Conservation (phyloP, 1,284 basidiomycete genomes). For the Psilocybe mexicana region DNA sequence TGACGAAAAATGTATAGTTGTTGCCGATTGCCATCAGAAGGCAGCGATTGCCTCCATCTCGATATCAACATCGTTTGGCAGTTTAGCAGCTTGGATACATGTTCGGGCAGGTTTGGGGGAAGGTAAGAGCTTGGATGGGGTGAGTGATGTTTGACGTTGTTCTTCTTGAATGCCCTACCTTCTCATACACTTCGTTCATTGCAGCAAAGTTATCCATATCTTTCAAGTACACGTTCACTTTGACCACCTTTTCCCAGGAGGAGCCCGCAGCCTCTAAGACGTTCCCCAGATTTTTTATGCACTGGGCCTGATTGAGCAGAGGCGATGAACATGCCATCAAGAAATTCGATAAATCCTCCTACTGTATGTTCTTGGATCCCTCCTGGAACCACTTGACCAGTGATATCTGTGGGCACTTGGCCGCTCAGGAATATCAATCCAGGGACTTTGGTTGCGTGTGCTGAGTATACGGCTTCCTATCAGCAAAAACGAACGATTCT, state of each 20-base stretch:
- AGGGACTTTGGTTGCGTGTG: constrained; percentile 56
- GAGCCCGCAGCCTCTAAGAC: constrained; percentile 54
- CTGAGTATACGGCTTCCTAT: constrained; percentile 26
- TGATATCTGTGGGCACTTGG: constrained; percentile 50
- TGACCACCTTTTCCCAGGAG: constrained; percentile 59
- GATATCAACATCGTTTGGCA: constrained; percentile 76
- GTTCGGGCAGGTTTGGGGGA: constrained; percentile 77
- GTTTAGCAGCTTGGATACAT: constrained; percentile 76
- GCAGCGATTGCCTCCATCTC: constrained; percentile 78
- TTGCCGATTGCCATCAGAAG: constrained; percentile 1
- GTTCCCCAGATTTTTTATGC: constrained; percentile 52
- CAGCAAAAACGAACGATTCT: no score
- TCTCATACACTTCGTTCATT: constrained; percentile 59
- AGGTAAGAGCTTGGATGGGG: constrained; percentile 43
- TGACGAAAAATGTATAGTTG: background rate
- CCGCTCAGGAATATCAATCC: constrained; percentile 62
- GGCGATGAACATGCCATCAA: background rate
- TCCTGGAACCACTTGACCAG: constrained; percentile 49
- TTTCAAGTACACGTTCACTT: constrained; percentile 61
- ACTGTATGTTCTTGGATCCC: constrained; percentile 62
- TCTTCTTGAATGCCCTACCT: constrained; percentile 31
- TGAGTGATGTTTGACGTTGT: background rate
- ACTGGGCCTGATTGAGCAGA: constrained; percentile 45
- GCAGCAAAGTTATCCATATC: constrained; percentile 55
- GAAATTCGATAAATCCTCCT: constrained; percentile 15